Evolutionary conservation across 2,329 filamentous ascomycete species (phyloP), one percentile per base, ranked within the genome.

Genomic region (Elsinoe perseae): DNA sequence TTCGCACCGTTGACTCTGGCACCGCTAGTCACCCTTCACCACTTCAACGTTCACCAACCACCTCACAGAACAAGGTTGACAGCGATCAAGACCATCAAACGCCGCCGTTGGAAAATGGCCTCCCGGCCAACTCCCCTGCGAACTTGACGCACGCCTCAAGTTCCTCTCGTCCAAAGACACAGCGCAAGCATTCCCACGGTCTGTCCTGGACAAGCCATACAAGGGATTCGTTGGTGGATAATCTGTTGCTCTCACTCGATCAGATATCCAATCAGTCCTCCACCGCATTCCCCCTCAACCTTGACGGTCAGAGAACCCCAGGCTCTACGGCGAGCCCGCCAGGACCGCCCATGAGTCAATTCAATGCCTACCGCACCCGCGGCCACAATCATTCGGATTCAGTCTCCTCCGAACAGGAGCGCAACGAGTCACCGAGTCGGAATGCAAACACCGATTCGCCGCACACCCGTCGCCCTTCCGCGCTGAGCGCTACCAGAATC

Each of bases 171-270:
- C 53, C 53, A 25, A 32, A 36, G 30, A 48, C 20, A 44, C 40
- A 56, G 16, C 53, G 53, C 40, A 56, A 56, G 61, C 65, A 91
- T 72, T 89, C 86, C 50, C 91, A 96, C 76, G 91, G 95, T 70
- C 79, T 96, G 60, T 91, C 88, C 57, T 78, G 95, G 64, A 85
- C 85, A 52, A 82, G 86, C 50, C 83, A 88, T 61, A 89, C 87
- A 38, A 84, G 92, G 63, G 89, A 95, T 67, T 96, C 91, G 32
- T 84, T 98, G 63, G 89, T 98, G 58, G 87, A 93, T 71, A 95
- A 96, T 71, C 93, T 98, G 86, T 83, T 97, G 59, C 78, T 93
- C 62, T 95, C 91, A 38, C 84, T 98, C 61, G 92, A 95, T 72
- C 87, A 92, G 70, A 83, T 92, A 67, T 85, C 80, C 18, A 34